Evolutionary conservation across 345 rosid species (phyloP), one percentile per base, ranked within the genome.

Genomic region (Populus ilicifolia): DNA sequence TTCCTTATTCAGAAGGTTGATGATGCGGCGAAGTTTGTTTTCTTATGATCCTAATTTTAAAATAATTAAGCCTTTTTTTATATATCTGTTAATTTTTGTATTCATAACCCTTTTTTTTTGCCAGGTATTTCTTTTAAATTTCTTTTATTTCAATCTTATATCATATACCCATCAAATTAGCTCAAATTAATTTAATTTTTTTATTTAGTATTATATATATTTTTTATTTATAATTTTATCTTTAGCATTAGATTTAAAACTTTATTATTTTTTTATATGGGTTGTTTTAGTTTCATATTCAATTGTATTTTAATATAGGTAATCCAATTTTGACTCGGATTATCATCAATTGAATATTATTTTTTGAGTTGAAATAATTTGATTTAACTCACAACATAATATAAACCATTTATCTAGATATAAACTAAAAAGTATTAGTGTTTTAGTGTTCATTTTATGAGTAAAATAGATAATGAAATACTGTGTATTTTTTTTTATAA

Each of bases 1-100:
- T 82, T 79, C 78, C 81, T 10, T 77, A 13, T 80, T 54, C 72
- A 75, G 78, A 63, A 48, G 69, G 83, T 66, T 77, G 50, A 70
- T 59, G 52, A 69, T 74, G 76, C 74, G 76, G 80, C 83, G 38
- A 73, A 30, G 50, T 56, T 64, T 79, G 83, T 77, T 56, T 74
- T 72, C 68, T 62, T 72, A 44, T 9, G 71, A 66, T 48, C 64
- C 50, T 67, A 46, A 64, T 67, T 8, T 41, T 52, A 61, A 65
- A 67, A 73, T 52, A 27, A 75, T 7, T 43, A 81, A 69, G 20
- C 11, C 25, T 4, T 4, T 4, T 33, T 33, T 33, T 33, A 27
- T 0, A 3, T 33, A 4, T 33, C 36, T 33, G 4, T 33, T 33
- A 33, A 33, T 4, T 4, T 0, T 33, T 0, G 5, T 33, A 33